Percentiles rank a stretch among this genome's conserved stretches.
phyloP scores from a whole-genome alignment of 805 yeast genomes.

The Teunomyces lycoperdinae region DNA sequence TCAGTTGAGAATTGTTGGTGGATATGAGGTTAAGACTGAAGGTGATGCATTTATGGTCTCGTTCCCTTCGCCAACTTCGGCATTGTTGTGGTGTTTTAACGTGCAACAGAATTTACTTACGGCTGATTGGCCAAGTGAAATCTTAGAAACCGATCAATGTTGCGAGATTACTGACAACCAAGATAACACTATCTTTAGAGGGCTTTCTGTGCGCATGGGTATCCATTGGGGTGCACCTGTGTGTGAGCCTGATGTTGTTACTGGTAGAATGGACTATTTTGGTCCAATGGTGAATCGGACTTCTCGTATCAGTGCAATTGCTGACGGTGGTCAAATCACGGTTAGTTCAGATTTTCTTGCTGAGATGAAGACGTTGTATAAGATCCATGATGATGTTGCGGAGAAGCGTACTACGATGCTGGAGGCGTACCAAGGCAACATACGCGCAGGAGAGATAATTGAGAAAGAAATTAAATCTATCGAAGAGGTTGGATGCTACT shows the following conservation, averaged over 20 bases:
- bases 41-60: conserved; percentile 99
- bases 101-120: conserved; percentile 79
- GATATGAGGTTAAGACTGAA: conserved; percentile 97
- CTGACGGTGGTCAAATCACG: conserved; percentile 98
- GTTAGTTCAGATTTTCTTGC: conserved; percentile 77
- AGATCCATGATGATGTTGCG: conserved; percentile 42
- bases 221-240: conserved; percentile 98
- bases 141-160: conserved; percentile 80
- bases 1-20: conserved; percentile 87
- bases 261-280: conserved; percentile 96
- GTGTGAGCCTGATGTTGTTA: conserved; percentile 90
- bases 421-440: conserved; percentile 46
- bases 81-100: conserved; percentile 89
- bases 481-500: conserved; percentile 65
- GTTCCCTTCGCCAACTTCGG: conserved; percentile 87
- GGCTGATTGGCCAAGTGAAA: conserved; percentile 96
- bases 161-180: conserved; percentile 68
- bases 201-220: conserved; percentile 96
- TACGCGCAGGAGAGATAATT: conserved; percentile 51
- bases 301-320: conserved; percentile 88
- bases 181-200: conserved; percentile 67
- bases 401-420: conserved; percentile 23
- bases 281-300: conserved; percentile 99
- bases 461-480: conserved; percentile 65
- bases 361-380: conserved; percentile 61